Conservation (phyloP, 768 basidiomycete species). For the Leccinum disarticulatum region DNA sequence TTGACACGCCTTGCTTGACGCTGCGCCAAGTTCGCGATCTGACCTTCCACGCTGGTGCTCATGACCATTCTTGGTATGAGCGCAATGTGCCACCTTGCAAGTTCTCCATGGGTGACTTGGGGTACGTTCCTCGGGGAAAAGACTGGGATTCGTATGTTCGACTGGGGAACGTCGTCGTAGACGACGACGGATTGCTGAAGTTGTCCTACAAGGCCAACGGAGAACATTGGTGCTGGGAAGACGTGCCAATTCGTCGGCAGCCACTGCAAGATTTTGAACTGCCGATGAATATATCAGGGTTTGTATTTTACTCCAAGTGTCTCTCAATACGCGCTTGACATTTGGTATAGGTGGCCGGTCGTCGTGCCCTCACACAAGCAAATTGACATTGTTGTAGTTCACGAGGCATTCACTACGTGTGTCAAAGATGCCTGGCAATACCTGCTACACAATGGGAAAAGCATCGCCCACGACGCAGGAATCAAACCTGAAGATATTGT, state of each 20-base stretch:
- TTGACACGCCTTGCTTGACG: constrained; percentile 27
- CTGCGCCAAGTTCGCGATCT: constrained; percentile 40
- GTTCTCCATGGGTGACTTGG: constrained; percentile 45
- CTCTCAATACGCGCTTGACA: neutral
- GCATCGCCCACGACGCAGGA: constrained; percentile 31
- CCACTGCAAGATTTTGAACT: constrained; percentile 37
- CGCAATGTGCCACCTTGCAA: constrained; percentile 40
- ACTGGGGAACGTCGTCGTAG: constrained; percentile 39
- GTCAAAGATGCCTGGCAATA: constrained; percentile 41
- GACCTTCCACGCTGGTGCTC: constrained; percentile 35
- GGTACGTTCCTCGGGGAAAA: constrained; percentile 39
- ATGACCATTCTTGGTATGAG: constrained; percentile 43
- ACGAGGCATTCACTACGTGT: constrained; percentile 29
- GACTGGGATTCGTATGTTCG: constrained; percentile 40
- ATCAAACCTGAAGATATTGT: constrained; percentile 43
- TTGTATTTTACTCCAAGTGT: constrained; percentile 15
- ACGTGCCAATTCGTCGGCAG: constrained; percentile 27
- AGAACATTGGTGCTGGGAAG: constrained; percentile 40
- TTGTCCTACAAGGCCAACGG: constrained; percentile 28
- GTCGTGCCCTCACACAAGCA: constrained; percentile 38
- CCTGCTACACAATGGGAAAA: constrained; percentile 34
- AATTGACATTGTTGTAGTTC: constrained; percentile 39
- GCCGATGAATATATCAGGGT: constrained; percentile 33
- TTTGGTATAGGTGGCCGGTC: constrained; percentile 42
- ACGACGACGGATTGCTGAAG: constrained; percentile 25